Percentiles rank a stretch among this genome's conserved stretches.
These are phyloP conservation scores for Naganishia albida DNA, from an alignment of 1,284 basidiomycete species.

Conservation along the genomic window DNA sequence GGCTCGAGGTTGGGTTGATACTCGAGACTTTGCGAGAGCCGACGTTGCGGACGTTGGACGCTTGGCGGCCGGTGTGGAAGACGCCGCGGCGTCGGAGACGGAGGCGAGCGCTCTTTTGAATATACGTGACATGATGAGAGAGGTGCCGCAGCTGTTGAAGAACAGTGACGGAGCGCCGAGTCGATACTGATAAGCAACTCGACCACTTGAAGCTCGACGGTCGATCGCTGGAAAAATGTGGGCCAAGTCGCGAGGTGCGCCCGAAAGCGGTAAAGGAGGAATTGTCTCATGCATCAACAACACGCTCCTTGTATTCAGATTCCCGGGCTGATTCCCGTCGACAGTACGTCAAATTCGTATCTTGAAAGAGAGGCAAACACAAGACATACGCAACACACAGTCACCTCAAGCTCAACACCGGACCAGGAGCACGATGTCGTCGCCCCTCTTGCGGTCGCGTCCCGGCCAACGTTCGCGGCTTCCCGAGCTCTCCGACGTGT, in stretches of 20 bases:
- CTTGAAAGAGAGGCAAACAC: too few relatives aligned
- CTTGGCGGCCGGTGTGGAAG: constrained; percentile 34
- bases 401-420: not conserved
- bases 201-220: not conserved
- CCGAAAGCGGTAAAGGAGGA: not conserved
- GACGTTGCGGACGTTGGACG: constrained; percentile 11
- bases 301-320: too few relatives aligned
- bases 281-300: not conserved
- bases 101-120: constrained; percentile 42
- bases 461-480: constrained; percentile 45
- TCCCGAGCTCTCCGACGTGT: constrained; percentile 71
- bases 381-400: too few relatives aligned
- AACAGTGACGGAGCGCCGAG: not conserved
- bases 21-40: constrained; percentile 17
- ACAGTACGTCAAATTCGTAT: too few relatives aligned
- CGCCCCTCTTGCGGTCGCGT: constrained; percentile 1
- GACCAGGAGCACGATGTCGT: constrained; percentile 4
- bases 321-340: too few relatives aligned
- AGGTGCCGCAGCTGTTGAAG: not conserved
- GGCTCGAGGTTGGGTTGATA: constrained; percentile 41
- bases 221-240: constrained; percentile 22
- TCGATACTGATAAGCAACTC: too few relatives aligned
- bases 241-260: constrained; percentile 6
- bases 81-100: constrained; percentile 32
- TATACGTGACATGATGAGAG: constrained; percentile 46